Percentiles rank a stretch among this genome's conserved stretches.
Conservation (phyloP, 352 stramenopile species). For the Globisporangium parvum region DNA sequence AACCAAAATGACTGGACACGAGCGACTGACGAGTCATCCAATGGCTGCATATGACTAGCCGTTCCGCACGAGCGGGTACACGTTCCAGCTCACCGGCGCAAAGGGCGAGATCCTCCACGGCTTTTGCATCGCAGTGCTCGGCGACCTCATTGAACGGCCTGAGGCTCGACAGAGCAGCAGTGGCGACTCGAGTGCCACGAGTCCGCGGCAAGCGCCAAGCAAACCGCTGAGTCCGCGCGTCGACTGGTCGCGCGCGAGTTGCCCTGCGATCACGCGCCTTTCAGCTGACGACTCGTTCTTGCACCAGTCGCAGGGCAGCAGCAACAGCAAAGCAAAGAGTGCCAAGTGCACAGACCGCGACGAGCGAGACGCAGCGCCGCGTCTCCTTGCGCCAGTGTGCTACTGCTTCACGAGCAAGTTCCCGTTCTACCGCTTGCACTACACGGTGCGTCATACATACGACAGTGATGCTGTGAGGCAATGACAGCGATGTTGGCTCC, state of each 20-base stretch:
- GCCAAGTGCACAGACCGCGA: slow-evolving; percentile 1
- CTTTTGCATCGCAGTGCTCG: slow-evolving; percentile 69
- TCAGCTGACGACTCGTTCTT: slow-evolving; percentile 11
- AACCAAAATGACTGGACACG: not conserved
- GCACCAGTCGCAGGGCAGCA: slow-evolving; percentile 5
- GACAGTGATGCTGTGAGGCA: not conserved
- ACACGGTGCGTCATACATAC: slow-evolving; percentile 31
- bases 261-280: slow-evolving; percentile 8
- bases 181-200: not conserved
- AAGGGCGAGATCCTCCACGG: slow-evolving; percentile 82
- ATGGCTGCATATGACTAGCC: slow-evolving; percentile 18
- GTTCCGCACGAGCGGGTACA: slow-evolving; percentile 64
- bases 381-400: slow-evolving; percentile 49
- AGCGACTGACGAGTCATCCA: not conserved
- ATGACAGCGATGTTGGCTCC: not conserved
- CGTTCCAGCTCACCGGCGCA: slow-evolving; percentile 74
- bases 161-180: not conserved
- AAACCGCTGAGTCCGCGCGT: slow-evolving; percentile 17
- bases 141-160: slow-evolving; percentile 23
- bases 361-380: not conserved
- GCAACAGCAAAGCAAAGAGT: not conserved
- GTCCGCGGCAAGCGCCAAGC: slow-evolving; percentile 1
- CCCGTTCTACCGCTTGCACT: slow-evolving; percentile 83
- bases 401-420: slow-evolving; percentile 88
- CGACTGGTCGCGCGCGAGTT: slow-evolving; percentile 29